phyloP scores from a whole-genome alignment of 441 rosid species.

The Pelargonium cotyledonis region DNA sequence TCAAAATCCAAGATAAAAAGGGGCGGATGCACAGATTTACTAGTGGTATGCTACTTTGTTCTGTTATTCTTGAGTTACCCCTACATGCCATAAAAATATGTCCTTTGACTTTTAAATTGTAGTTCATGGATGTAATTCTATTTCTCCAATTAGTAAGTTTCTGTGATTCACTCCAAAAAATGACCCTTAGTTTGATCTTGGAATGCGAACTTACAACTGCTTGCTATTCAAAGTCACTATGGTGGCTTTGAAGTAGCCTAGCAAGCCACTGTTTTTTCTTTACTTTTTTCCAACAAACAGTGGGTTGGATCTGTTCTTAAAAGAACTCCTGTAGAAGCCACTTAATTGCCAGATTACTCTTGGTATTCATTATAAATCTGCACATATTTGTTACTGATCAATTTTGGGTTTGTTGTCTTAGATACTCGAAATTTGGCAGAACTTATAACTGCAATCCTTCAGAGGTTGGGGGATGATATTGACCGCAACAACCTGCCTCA shows the following conservation, averaged over 20 bases:
- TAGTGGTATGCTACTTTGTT: constrained; percentile 46
- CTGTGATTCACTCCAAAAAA: no score
- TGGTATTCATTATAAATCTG: no score
- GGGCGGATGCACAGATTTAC: constrained; percentile 89
- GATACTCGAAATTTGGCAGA: constrained; percentile 75
- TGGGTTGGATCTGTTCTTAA: no score
- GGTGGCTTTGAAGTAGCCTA: no score
- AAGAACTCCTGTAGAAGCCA: no score
- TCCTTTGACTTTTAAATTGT: background rate
- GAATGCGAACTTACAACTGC: no score
- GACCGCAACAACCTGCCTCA: constrained; percentile 74
- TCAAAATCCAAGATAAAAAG: constrained; percentile 79
- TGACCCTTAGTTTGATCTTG: no score
- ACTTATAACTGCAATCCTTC: constrained; percentile 69
- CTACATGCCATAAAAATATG: background rate
- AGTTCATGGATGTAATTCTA: background rate
- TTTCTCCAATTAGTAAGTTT: no score
- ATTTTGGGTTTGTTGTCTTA: constrained; percentile 13
- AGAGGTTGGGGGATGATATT: constrained; percentile 76
- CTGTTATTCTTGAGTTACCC: background rate
- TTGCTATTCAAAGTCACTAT: no score
- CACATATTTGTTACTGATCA: background rate
- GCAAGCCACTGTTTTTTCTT: no score
- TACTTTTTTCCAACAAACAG: no score
- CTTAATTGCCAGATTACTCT: no score